Evolutionary conservation across 1,139 yeast genomes (phyloP).

Genomic region (Geotrichum histeridarum): DNA sequence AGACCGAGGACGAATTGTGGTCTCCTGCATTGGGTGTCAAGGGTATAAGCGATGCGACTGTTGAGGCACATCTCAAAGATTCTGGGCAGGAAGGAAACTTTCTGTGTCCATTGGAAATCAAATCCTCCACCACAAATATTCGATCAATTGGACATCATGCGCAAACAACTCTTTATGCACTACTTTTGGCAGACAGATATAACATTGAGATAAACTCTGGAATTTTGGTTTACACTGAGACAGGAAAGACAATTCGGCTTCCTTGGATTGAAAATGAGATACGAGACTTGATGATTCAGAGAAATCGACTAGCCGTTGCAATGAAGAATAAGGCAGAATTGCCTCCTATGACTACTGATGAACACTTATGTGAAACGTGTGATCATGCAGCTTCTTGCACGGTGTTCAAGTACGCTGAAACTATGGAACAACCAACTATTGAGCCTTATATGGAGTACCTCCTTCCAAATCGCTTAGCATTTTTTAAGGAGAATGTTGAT

Average conservation of each 20-base stretch:
- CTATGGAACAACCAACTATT: conserved; percentile 33
- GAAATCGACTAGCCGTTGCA: conserved; percentile 65
- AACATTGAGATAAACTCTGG: conserved; percentile 60
- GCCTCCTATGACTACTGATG: conserved; percentile 56
- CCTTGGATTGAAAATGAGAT: conserved; percentile 45
- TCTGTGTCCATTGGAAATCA: conserved; percentile 79
- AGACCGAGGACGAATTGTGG: conserved; percentile 86
- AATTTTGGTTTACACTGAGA: conserved; percentile 68
- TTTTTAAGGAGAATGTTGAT: conserved; percentile 67
- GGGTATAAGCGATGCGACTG: conserved; percentile 85
- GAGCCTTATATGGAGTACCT: conserved; percentile 40
- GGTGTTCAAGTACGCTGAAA: conserved; percentile 52
- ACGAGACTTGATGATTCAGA: conserved; percentile 58
- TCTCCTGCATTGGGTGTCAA: conserved; percentile 88
- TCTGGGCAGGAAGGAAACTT: conserved; percentile 23
- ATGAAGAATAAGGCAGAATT: conserved; percentile 45
- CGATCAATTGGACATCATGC: conserved; percentile 70
- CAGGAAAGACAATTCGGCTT: conserved; percentile 48
- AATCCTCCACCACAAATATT: conserved; percentile 57
- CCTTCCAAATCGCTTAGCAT: conserved; percentile 44
- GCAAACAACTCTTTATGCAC: conserved; percentile 79
- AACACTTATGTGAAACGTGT: conserved; percentile 63
- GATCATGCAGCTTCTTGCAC: conserved; percentile 59
- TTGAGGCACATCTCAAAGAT: conserved; percentile 46
- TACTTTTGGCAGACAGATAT: conserved; percentile 74